Evolutionary conservation across 495 filamentous ascomycete species (phyloP).

Genomic region (Podospora bellae-mahoneyi): DNA sequence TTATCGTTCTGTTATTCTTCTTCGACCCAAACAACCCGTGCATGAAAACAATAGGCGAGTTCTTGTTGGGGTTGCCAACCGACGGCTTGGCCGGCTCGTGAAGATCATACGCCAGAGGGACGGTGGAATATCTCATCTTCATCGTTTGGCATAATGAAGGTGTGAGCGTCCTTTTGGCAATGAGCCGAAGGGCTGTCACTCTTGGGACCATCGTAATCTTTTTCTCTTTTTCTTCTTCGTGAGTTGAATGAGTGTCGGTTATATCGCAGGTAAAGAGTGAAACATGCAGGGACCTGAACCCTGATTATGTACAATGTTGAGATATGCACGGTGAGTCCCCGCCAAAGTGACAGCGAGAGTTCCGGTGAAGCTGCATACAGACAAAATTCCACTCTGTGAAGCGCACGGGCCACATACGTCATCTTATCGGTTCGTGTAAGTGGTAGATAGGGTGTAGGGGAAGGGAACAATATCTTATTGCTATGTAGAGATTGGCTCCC

Average conservation of each 20-base stretch:
- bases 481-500: neutral
- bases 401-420: conserved; percentile 22
- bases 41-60: conserved; percentile 76
- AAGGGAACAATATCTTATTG: neutral
- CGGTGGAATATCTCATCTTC: conserved; percentile 20
- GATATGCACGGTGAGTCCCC: neutral
- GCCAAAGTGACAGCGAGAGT: neutral
- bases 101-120: conserved; percentile 57
- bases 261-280: conserved; percentile 1
- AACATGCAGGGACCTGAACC: neutral
- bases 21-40: conserved; percentile 96
- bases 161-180: conserved; percentile 7
- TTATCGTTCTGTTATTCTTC: conserved; percentile 91
- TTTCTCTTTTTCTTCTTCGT: neutral
- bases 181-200: neutral
- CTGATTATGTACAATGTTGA: neutral
- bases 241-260: neutral
- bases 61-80: conserved; percentile 31
- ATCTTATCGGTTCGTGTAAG: conserved; percentile 13
- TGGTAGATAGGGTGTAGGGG: neutral
- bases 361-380: neutral
- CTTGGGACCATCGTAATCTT: conserved; percentile 9
- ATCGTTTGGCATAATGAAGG: neutral
- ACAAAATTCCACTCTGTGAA: neutral
- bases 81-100: conserved; percentile 49